Evolutionary conservation across 2,329 filamentous ascomycete species (phyloP).

Genomic region (Coniochaeta hoffmannii): DNA sequence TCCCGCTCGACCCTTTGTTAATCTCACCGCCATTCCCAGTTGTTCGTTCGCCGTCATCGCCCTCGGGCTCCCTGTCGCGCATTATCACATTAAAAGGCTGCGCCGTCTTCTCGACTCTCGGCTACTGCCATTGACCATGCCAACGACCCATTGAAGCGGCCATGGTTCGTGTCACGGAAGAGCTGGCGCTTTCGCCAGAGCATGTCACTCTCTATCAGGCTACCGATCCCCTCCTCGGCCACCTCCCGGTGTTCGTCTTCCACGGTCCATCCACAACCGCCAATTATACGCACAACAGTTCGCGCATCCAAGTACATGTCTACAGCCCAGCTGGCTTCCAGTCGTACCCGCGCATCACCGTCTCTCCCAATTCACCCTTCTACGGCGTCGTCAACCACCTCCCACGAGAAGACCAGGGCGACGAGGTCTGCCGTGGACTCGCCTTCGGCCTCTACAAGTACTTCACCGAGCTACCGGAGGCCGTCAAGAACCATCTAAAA

Average conservation of each 20-base stretch:
- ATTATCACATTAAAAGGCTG: not conserved
- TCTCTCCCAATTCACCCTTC: conserved; percentile 85
- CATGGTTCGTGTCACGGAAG: conserved; percentile 79
- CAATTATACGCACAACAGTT: conserved; percentile 80
- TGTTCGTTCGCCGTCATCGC: not conserved
- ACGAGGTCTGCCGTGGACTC: conserved; percentile 83
- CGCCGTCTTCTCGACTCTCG: not conserved
- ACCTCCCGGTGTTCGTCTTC: conserved; percentile 81
- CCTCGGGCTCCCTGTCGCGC: not conserved
- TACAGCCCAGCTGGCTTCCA: conserved; percentile 83
- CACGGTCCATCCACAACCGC: conserved; percentile 85
- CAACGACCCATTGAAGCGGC: conserved; percentile 34
- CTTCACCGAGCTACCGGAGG: conserved; percentile 76
- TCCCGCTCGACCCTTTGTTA: not conserved
- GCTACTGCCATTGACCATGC: conserved; percentile 22
- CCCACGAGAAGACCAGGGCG: conserved; percentile 89
- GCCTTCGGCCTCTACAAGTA: conserved; percentile 93
- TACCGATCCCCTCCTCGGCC: conserved; percentile 73
- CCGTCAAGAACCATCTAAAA: conserved; percentile 65
- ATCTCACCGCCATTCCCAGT: not conserved
- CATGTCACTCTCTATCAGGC: conserved; percentile 83
- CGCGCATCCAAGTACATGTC: conserved; percentile 89
- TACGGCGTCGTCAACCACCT: conserved; percentile 87
- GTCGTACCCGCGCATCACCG: conserved; percentile 83
- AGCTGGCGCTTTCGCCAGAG: conserved; percentile 72